These are phyloP conservation scores for Euphorbia celastroides DNA, from an alignment of 441 rosid genomes.

Conservation along the genomic window DNA sequence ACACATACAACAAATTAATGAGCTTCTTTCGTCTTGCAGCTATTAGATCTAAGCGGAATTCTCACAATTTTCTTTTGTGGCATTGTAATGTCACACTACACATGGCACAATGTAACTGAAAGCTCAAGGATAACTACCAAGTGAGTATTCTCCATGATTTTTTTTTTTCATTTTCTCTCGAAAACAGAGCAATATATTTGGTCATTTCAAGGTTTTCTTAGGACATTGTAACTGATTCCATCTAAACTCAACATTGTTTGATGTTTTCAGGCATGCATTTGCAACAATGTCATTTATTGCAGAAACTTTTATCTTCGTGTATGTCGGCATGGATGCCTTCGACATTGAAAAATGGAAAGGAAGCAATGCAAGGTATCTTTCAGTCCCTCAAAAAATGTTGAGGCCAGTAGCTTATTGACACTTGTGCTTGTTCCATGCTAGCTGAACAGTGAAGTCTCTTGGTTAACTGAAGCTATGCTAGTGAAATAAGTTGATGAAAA, in stretches of 20 bases:
- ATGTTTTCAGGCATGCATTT: conserved; percentile 53
- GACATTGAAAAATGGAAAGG: conserved; percentile 51
- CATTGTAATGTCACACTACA: conserved; percentile 61
- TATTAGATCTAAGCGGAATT: conserved; percentile 53
- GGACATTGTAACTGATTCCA: background rate
- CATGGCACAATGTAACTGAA: conserved; percentile 68
- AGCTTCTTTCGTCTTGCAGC: conserved; percentile 34
- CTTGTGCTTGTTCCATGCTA: background rate
- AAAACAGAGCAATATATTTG: background rate
- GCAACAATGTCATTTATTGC: conserved; percentile 67
- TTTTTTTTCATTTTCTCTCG: background rate
- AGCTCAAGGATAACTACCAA: conserved; percentile 59
- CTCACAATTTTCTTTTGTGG: conserved; percentile 65
- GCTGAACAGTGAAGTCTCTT: background rate
- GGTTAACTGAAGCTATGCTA: background rate
- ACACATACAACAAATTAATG: background rate
- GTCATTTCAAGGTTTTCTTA: background rate
- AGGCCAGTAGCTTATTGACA: background rate
- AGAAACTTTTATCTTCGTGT: conserved; percentile 59
- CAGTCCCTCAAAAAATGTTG: background rate
- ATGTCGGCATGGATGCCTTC: conserved; percentile 66
- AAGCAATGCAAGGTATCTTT: conserved; percentile 41
- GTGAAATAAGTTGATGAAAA: background rate
- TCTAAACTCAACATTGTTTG: conserved; percentile 12
- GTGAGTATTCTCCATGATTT: conserved; percentile 28